Evolutionary conservation across 2,329 filamentous ascomycete genomes (phyloP).

Genomic region (Incumbomyces lentus): DNA sequence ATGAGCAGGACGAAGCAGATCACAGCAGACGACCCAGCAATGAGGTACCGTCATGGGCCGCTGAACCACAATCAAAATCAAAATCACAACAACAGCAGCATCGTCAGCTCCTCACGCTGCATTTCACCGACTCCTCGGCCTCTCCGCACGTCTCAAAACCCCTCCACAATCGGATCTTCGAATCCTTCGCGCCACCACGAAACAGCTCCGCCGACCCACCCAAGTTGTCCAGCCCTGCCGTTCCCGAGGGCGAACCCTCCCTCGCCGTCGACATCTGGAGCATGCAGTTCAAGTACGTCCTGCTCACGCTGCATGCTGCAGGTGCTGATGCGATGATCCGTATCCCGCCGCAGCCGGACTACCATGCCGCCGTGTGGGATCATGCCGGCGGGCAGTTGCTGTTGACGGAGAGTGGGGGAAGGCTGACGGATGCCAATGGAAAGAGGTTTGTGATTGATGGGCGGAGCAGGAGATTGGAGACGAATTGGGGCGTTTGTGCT

Average conservation of each 20-base stretch:
- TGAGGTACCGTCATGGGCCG: neutral
- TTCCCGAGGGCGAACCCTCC: slow-evolving; percentile 34
- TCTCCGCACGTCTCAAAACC: slow-evolving; percentile 31
- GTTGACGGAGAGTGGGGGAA: slow-evolving; percentile 40
- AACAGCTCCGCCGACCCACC: neutral
- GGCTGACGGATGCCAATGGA: slow-evolving; percentile 42
- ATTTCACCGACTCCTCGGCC: slow-evolving; percentile 37
- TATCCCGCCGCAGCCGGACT: slow-evolving; percentile 33
- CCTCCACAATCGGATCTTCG: slow-evolving; percentile 26
- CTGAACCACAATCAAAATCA: neutral
- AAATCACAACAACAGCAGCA: neutral
- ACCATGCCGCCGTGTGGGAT: slow-evolving; percentile 45
- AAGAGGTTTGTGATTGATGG: slow-evolving; percentile 37
- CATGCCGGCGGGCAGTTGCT: slow-evolving; percentile 45
- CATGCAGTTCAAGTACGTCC: slow-evolving; percentile 45
- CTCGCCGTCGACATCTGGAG: slow-evolving; percentile 43
- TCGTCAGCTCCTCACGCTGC: slow-evolving; percentile 23
- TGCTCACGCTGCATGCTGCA: slow-evolving; percentile 38
- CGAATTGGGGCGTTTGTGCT: slow-evolving; percentile 5
- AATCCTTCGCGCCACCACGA: slow-evolving; percentile 26
- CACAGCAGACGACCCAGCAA: neutral
- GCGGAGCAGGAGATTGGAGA: neutral
- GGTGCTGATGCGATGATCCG: slow-evolving; percentile 39
- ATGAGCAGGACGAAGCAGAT: neutral
- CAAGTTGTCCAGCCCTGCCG: slow-evolving; percentile 19